Evolutionary conservation across 2,329 filamentous ascomycete genomes (phyloP).

Genomic region (Lizonia empirigonia): DNA sequence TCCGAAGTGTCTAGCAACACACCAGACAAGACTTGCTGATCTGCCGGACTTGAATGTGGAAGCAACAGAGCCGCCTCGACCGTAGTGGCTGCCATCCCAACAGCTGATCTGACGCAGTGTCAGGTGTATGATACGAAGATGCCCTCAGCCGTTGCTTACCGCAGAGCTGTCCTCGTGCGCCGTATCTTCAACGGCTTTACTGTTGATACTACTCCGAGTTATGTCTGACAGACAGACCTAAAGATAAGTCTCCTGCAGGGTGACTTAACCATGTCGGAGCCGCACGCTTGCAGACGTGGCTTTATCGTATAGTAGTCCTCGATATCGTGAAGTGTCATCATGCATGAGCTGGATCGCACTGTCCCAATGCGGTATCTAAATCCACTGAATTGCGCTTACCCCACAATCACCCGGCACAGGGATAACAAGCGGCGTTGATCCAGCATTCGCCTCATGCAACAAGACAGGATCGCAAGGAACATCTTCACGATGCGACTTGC

Average conservation of each 20-base stretch:
- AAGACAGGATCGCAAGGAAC: slow-evolving; percentile 10
- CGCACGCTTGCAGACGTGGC: slow-evolving; percentile 25
- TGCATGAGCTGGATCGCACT: slow-evolving; percentile 23
- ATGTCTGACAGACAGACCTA: neutral
- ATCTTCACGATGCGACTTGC: slow-evolving; percentile 7
- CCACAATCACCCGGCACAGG: slow-evolving; percentile 16
- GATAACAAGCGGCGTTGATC: slow-evolving; percentile 18
- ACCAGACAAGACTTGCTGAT: slow-evolving; percentile 2
- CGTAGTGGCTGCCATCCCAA: neutral
- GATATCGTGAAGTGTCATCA: slow-evolving; percentile 30
- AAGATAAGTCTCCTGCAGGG: slow-evolving; percentile 10
- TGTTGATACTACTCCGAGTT: neutral
- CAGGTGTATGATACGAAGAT: slow-evolving; percentile 1
- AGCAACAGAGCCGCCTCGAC: slow-evolving; percentile 16
- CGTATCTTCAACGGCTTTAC: slow-evolving; percentile 12
- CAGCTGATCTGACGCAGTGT: slow-evolving; percentile 1
- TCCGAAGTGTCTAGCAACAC: slow-evolving; percentile 1
- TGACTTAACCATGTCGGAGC: slow-evolving; percentile 15
- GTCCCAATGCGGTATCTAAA: slow-evolving; percentile 18
- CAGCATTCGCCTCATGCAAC: slow-evolving; percentile 12
- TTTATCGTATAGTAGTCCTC: slow-evolving; percentile 32
- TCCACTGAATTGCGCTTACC: slow-evolving; percentile 20
- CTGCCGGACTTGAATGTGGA: slow-evolving; percentile 4
- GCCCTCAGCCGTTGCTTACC: neutral
- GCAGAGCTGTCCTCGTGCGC: slow-evolving; percentile 10